These are phyloP conservation scores for Pythium sp. DNA, from an alignment of 352 stramenopile species.

Conservation along the genomic window DNA sequence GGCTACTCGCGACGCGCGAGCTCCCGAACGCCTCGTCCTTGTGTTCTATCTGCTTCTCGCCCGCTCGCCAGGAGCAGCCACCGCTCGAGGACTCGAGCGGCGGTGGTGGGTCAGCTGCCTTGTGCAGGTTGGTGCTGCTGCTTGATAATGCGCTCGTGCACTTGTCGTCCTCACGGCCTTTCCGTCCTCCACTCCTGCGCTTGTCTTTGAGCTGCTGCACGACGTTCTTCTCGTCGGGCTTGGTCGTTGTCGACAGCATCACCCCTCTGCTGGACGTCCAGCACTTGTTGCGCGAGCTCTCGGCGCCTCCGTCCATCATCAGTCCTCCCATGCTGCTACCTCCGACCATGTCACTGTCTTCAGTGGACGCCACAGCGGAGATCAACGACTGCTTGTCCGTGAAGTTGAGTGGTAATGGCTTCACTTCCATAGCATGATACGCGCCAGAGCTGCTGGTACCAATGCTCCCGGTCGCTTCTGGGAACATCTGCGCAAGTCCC, in stretches of 20 bases:
- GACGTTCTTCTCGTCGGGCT: conserved; percentile 38
- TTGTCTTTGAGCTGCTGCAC: conserved; percentile 31
- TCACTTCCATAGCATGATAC: conserved; percentile 25
- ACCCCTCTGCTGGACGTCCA: conserved; percentile 29
- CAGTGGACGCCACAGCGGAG: conserved; percentile 13
- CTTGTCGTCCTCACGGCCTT: conserved; percentile 36
- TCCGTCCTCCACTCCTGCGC: conserved; percentile 35
- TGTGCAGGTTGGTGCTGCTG: conserved; percentile 34
- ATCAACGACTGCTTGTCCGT: conserved; percentile 26
- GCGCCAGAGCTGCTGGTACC: conserved; percentile 5
- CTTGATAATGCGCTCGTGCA: conserved; percentile 6
- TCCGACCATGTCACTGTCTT: conserved; percentile 19
- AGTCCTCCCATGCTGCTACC: conserved; percentile 13
- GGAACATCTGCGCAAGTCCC: conserved; percentile 33
- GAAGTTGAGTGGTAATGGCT: conserved; percentile 27
- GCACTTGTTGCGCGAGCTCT: conserved; percentile 38
- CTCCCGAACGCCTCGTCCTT: conserved; percentile 40
- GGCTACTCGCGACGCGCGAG: conserved; percentile 24
- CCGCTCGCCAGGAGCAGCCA: conserved; percentile 16
- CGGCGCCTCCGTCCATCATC: conserved; percentile 23
- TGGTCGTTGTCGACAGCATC: background rate
- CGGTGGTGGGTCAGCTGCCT: conserved; percentile 24
- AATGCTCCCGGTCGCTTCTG: background rate
- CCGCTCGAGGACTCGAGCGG: conserved; percentile 21
- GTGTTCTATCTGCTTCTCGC: conserved; percentile 6